Conservation (phyloP, 2,329 filamentous ascomycete species). For the Colletotrichum lupini region DNA sequence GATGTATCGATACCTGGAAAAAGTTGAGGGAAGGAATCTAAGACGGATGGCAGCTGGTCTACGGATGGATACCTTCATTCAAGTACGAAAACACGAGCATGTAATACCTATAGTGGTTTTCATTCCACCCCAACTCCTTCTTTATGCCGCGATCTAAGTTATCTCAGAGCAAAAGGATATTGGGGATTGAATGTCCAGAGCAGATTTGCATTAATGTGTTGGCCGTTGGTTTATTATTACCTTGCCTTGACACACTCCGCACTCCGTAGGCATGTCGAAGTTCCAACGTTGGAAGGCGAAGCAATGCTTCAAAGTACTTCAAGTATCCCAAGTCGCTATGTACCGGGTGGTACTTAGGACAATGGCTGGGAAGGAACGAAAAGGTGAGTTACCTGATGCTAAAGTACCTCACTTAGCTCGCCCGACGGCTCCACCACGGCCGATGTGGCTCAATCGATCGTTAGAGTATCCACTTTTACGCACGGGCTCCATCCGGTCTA, state of each 20-base stretch:
- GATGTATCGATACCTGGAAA: not conserved
- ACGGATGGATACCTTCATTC: too few species aligned
- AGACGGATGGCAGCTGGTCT: not conserved
- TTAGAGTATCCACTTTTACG: conserved; percentile 6
- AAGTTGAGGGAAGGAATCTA: not conserved
- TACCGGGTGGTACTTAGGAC: not conserved
- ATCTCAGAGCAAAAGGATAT: too few species aligned
- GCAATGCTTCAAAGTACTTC: not conserved
- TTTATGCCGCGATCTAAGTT: too few species aligned
- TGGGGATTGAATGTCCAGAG: too few species aligned
- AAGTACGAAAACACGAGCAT: too few species aligned
- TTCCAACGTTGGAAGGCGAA: not conserved
- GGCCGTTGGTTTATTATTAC: too few species aligned
- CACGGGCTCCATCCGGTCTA: conserved; percentile 27
- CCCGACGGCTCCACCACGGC: not conserved
- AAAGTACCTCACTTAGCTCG: not conserved
- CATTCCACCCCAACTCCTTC: too few species aligned
- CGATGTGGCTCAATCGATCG: conserved; percentile 31
- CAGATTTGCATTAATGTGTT: too few species aligned
- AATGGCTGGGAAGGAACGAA: not conserved
- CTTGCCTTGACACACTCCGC: too few species aligned
- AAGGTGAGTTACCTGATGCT: not conserved
- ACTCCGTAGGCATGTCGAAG: too few species aligned
- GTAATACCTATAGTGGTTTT: too few species aligned
- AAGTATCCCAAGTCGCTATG: not conserved